These are phyloP conservation scores for Ilex paraguariensis DNA, from an alignment of 305 asterid species.

Conservation along the genomic window DNA sequence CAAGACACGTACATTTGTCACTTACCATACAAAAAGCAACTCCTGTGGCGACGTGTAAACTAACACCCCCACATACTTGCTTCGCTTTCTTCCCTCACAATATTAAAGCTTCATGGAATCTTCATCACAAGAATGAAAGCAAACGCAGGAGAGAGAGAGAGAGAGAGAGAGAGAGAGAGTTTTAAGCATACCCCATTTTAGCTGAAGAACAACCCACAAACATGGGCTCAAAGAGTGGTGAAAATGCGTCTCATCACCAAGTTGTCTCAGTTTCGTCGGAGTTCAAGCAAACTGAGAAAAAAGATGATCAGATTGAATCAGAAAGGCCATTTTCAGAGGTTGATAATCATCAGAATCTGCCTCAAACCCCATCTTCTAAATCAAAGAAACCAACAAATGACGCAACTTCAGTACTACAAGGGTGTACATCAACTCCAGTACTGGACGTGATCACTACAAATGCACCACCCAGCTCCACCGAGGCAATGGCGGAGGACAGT, in stretches of 20 bases:
- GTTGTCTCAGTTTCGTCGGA: not conserved
- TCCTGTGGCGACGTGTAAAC: conserved; percentile 39
- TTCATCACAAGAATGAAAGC: conserved; percentile 3
- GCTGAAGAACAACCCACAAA: not conserved
- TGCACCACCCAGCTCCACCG: not conserved
- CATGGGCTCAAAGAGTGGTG: conserved; percentile 17
- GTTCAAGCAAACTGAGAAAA: not conserved
- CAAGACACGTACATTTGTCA: conserved; percentile 53
- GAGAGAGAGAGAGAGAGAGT: not conserved
- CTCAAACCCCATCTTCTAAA: not conserved
- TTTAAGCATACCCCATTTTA: conserved; percentile 3
- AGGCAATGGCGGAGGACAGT: conserved; percentile 13
- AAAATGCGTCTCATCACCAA: not conserved
- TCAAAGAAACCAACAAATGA: not conserved
- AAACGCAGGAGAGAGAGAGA: no score
- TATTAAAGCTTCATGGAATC: conserved; percentile 14
- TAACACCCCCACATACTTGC: conserved; percentile 34
- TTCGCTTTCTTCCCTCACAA: conserved; percentile 16
- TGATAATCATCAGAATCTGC: not conserved
- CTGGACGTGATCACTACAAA: not conserved
- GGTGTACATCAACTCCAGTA: not conserved
- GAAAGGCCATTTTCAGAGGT: conserved; percentile 5
- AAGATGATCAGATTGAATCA: not conserved
- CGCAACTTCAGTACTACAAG: no score
- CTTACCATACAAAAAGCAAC: conserved; percentile 43